Percentiles rank a stretch among this genome's conserved stretches.
Evolutionary conservation across 2,329 filamentous ascomycete genomes (phyloP).

Genomic region (Chrysosporium queenslandicum): DNA sequence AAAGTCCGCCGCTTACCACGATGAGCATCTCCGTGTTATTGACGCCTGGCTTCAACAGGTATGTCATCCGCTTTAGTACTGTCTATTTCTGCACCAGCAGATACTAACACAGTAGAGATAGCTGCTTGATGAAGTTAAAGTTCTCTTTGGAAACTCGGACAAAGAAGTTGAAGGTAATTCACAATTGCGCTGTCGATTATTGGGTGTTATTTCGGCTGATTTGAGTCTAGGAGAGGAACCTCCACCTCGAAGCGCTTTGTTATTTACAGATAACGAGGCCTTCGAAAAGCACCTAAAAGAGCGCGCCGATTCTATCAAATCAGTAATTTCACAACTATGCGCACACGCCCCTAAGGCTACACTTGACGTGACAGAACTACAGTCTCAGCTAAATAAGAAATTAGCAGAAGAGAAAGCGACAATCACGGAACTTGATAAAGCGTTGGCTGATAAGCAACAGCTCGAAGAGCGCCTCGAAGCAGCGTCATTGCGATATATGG

Average conservation of each 20-base stretch:
- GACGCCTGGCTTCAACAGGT: slow-evolving; percentile 95
- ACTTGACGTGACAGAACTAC: slow-evolving; percentile 61
- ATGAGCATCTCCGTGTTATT: slow-evolving; percentile 82
- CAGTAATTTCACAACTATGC: slow-evolving; percentile 62
- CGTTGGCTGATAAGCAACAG: slow-evolving; percentile 69
- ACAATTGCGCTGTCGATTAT: neutral
- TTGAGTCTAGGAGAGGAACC: slow-evolving; percentile 3
- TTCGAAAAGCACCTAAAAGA: slow-evolving; percentile 74
- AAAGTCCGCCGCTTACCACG: slow-evolving; percentile 69
- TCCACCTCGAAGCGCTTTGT: slow-evolving; percentile 44
- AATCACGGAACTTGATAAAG: slow-evolving; percentile 62
- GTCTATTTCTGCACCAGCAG: too few relatives aligned
- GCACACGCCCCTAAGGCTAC: slow-evolving; percentile 37
- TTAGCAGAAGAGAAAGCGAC: slow-evolving; percentile 75
- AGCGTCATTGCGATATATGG: slow-evolving; percentile 83
- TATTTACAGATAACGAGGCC: slow-evolving; percentile 45
- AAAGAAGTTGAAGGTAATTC: slow-evolving; percentile 17
- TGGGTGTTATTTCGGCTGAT: neutral
- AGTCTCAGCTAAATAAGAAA: slow-evolving; percentile 62
- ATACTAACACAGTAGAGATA: slow-evolving; percentile 17
- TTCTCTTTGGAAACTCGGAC: slow-evolving; percentile 28
- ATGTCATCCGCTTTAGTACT: too few relatives aligned
- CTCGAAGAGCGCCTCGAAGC: slow-evolving; percentile 78
- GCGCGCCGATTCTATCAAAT: slow-evolving; percentile 65
- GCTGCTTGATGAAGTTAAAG: slow-evolving; percentile 41